Conservation (phyloP, 83 land plant species). For the Picea abies region DNA sequence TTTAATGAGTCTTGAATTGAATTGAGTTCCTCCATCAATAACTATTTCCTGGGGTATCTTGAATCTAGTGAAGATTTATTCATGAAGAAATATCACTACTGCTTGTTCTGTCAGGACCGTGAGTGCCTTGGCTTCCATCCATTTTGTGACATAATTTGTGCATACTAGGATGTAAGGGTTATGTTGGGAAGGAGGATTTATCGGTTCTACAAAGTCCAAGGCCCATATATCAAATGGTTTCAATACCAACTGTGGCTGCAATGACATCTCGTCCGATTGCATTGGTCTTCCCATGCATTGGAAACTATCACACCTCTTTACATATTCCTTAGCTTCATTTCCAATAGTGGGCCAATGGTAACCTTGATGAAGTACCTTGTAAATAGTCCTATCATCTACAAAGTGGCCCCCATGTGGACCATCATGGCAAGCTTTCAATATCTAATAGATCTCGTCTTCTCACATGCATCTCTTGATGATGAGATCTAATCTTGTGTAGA, state of each 20-base stretch:
- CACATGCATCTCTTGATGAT: too few species aligned
- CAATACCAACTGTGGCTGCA: neutral
- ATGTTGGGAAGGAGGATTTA: too few species aligned
- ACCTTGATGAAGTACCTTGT: neutral
- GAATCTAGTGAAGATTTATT: too few species aligned
- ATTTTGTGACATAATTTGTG: neutral
- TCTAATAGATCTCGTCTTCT: too few species aligned
- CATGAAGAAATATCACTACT: neutral
- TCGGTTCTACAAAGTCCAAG: neutral
- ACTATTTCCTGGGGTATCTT: too few species aligned
- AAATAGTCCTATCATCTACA: neutral
- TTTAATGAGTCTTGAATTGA: too few species aligned
- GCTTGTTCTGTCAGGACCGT: neutral
- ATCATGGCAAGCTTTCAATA: too few species aligned
- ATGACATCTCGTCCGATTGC: neutral
- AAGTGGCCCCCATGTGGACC: neutral
- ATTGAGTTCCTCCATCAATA: too few species aligned
- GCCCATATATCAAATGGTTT: too few species aligned
- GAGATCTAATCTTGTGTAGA: too few species aligned
- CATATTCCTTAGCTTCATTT: neutral
- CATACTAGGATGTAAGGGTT: neutral
- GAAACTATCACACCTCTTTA: neutral
- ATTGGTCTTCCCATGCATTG: neutral
- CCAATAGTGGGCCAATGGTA: neutral
- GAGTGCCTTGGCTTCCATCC: neutral